These are phyloP conservation scores for Clitopilus passeckerianus DNA, from an alignment of 768 basidiomycete species.

Conservation along the genomic window DNA sequence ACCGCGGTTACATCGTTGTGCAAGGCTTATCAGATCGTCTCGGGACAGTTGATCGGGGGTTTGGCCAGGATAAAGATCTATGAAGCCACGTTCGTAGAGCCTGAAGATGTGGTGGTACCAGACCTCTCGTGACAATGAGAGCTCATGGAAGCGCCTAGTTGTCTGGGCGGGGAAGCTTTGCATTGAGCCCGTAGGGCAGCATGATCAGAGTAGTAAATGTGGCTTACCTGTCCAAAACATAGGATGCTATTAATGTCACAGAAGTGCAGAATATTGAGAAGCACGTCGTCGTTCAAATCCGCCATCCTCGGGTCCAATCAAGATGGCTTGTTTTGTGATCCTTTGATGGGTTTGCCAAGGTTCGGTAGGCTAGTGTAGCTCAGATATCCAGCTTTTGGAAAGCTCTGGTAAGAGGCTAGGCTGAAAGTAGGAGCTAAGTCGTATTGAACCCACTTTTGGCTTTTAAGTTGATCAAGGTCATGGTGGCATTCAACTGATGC, in stretches of 20 bases:
- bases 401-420: too few species aligned
- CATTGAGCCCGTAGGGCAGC: not conserved
- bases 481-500: not conserved
- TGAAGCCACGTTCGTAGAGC: slow-evolving; percentile 6
- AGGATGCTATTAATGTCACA: slow-evolving; percentile 9
- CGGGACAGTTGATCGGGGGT: slow-evolving; percentile 1
- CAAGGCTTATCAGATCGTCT: slow-evolving; percentile 3
- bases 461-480: not conserved
- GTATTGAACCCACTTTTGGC: not conserved
- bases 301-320: slow-evolving; percentile 1
- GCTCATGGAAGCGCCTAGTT: slow-evolving; percentile 1
- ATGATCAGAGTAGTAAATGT: not conserved
- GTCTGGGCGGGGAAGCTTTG: not conserved
- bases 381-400: not conserved
- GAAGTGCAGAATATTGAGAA: slow-evolving; percentile 5
- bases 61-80: slow-evolving; percentile 9
- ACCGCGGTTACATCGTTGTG: slow-evolving; percentile 3
- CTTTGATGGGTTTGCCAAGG: not conserved
- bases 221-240: slow-evolving; percentile 6
- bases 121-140: slow-evolving; percentile 3
- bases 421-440: not conserved
- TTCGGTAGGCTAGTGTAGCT: not conserved
- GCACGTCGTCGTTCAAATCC: slow-evolving; percentile 4
- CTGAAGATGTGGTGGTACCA: slow-evolving; percentile 5
- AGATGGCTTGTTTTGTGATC: not conserved